phyloP scores from a whole-genome alignment of 179 eudicot species.

The Spinacia oleracea region DNA sequence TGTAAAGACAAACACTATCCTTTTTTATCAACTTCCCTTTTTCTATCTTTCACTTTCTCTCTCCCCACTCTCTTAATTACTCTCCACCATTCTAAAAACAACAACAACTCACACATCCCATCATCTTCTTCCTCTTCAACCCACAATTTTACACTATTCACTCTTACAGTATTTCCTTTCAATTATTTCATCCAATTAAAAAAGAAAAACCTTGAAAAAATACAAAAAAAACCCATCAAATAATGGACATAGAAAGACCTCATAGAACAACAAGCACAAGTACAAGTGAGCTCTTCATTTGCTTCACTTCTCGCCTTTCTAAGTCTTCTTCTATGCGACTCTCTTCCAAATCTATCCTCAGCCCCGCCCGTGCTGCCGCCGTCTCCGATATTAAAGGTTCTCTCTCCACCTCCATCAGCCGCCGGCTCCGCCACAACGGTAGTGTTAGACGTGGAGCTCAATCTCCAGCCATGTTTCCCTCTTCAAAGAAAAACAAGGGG shows the following conservation, averaged over 20 bases:
- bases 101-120: conserved; percentile 14
- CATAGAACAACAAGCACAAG: conserved; percentile 33
- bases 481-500: conserved; percentile 43
- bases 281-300: conserved; percentile 40
- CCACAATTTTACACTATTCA: not conserved
- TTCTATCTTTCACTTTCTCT: not conserved
- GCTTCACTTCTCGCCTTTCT: conserved; percentile 35
- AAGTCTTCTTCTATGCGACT: conserved; percentile 35
- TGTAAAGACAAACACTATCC: conserved; percentile 21
- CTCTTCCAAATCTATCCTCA: conserved; percentile 33
- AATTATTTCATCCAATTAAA: not conserved
- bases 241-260: conserved; percentile 29
- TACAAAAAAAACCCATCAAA: not conserved
- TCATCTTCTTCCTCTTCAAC: conserved; percentile 8
- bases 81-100: conserved; percentile 22
- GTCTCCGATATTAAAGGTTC: conserved; percentile 6
- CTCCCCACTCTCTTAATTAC: conserved; percentile 8
- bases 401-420: conserved; percentile 68
- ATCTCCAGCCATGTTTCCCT: conserved; percentile 61
- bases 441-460: conserved; percentile 51
- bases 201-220: not conserved
- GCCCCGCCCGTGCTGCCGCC: conserved; percentile 17
- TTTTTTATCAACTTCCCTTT: not conserved
- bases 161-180: not conserved
- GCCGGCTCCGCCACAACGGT: conserved; percentile 62